Conservation (phyloP, 495 filamentous ascomycete genomes). For the Penicillium turbatum region DNA sequence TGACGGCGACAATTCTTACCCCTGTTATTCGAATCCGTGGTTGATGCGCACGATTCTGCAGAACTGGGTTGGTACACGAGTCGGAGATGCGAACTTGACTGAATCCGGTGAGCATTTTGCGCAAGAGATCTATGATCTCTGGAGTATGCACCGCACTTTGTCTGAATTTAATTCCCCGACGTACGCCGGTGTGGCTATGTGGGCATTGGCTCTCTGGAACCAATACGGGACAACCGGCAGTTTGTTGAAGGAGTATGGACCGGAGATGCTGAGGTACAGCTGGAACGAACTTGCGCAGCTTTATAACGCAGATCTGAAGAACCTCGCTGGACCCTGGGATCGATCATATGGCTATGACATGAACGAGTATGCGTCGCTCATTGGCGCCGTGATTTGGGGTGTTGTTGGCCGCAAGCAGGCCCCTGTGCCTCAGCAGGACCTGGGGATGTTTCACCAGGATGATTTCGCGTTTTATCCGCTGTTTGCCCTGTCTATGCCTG, state of each 20-base stretch:
- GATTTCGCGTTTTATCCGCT: slow-evolving; percentile 39
- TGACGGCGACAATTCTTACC: slow-evolving; percentile 42
- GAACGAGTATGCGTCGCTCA: slow-evolving; percentile 37
- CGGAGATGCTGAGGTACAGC: slow-evolving; percentile 26
- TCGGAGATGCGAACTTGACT: slow-evolving; percentile 38
- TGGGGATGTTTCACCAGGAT: slow-evolving; percentile 33
- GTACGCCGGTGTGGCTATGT: slow-evolving; percentile 41
- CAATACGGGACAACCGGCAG: slow-evolving; percentile 30
- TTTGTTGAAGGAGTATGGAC: slow-evolving; percentile 29
- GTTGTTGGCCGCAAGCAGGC: slow-evolving; percentile 30
- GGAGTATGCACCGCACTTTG: slow-evolving; percentile 31
- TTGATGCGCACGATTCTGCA: slow-evolving; percentile 40
- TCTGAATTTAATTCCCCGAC: slow-evolving; percentile 45
- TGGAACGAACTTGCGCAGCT: slow-evolving; percentile 32
- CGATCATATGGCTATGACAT: slow-evolving; percentile 43
- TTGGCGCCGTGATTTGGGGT: slow-evolving; percentile 36
- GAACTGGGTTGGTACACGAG: slow-evolving; percentile 33
- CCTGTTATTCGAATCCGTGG: slow-evolving; percentile 41
- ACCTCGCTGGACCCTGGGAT: slow-evolving; percentile 43
- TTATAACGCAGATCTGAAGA: slow-evolving; percentile 36
- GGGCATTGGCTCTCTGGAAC: slow-evolving; percentile 37
- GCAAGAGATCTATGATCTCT: slow-evolving; percentile 34
- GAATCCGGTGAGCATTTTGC: slow-evolving; percentile 31
- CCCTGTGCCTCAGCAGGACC: slow-evolving; percentile 20
- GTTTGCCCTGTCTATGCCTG: slow-evolving; percentile 30